These are phyloP conservation scores for Candida golubevii DNA, from an alignment of 805 yeast genomes.

Conservation along the genomic window DNA sequence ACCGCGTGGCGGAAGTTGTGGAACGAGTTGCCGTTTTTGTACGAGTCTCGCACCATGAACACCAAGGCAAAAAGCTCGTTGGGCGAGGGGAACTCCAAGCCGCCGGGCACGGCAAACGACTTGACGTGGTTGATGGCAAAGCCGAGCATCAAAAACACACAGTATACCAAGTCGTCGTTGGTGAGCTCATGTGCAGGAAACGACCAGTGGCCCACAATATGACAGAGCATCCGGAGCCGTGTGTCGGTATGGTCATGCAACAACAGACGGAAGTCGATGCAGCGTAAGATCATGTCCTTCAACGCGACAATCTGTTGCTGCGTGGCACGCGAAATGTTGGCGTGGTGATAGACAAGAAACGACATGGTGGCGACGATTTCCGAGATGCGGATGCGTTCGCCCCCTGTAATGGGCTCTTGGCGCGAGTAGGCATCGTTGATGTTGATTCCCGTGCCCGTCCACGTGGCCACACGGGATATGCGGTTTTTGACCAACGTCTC, in stretches of 20 bases:
- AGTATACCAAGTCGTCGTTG: conserved; percentile 61
- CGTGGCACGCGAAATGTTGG: conserved; percentile 23
- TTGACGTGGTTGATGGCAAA: conserved; percentile 34
- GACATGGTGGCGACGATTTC: conserved; percentile 36
- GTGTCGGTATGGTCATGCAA: conserved; percentile 22
- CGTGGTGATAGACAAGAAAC: conserved; percentile 22
- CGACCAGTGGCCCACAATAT: conserved; percentile 56
- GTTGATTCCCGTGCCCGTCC: conserved; percentile 35
- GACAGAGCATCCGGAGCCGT: conserved; percentile 29
- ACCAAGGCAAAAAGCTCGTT: conserved; percentile 56
- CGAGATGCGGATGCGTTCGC: conserved; percentile 11
- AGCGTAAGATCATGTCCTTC: conserved; percentile 23
- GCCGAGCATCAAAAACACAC: conserved; percentile 53
- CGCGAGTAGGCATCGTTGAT: conserved; percentile 18
- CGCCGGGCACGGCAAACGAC: conserved; percentile 7
- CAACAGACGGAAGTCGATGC: conserved; percentile 29
- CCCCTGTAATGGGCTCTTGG: conserved; percentile 1
- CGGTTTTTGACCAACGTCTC: conserved; percentile 26
- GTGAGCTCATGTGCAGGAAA: conserved; percentile 65
- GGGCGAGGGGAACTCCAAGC: conserved; percentile 15
- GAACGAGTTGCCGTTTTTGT: conserved; percentile 82
- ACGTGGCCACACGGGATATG: conserved; percentile 37
- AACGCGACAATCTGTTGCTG: conserved; percentile 20
- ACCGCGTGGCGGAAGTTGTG: conserved; percentile 95
- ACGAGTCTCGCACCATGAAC: conserved; percentile 68